phyloP scores from a whole-genome alignment of 1,284 basidiomycete species.

The Apiotrichum montevideense region DNA sequence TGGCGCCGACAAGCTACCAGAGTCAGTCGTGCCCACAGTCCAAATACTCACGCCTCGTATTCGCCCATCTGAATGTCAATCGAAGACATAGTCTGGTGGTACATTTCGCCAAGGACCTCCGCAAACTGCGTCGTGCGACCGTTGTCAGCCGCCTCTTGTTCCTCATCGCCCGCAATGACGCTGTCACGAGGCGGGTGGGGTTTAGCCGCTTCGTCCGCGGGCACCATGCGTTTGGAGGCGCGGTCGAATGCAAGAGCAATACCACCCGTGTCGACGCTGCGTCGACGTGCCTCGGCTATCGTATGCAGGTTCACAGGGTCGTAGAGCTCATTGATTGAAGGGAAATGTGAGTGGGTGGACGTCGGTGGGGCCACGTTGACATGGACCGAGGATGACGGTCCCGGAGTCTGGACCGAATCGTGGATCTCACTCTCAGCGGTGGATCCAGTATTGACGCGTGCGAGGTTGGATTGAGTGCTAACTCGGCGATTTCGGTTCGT shows the following conservation, averaged over 20 bases:
- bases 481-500: neutral
- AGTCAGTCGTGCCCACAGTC: slow-evolving; percentile 25
- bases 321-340: neutral
- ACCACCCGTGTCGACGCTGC: slow-evolving; percentile 78
- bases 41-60: slow-evolving; percentile 34
- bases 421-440: neutral
- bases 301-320: neutral
- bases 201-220: neutral
- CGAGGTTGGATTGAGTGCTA: slow-evolving; percentile 9
- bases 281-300: slow-evolving; percentile 47
- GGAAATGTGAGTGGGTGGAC: neutral
- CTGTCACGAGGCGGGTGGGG: neutral
- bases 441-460: slow-evolving; percentile 3
- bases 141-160: slow-evolving; percentile 47
- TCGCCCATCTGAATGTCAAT: slow-evolving; percentile 55
- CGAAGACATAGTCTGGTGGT: slow-evolving; percentile 64
- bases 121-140: slow-evolving; percentile 56
- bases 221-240: slow-evolving; percentile 19
- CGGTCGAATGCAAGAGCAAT: slow-evolving; percentile 67
- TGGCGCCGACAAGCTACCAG: slow-evolving; percentile 33
- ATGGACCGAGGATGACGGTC: neutral
- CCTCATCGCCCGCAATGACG: slow-evolving; percentile 16
- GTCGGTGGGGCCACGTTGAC: neutral
- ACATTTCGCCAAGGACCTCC: slow-evolving; percentile 74
- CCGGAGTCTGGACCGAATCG: neutral